Percentiles rank a stretch among this genome's conserved stretches.
Conservation (phyloP, 2,329 filamentous ascomycete species). For the Colletotrichum theobromicola region DNA sequence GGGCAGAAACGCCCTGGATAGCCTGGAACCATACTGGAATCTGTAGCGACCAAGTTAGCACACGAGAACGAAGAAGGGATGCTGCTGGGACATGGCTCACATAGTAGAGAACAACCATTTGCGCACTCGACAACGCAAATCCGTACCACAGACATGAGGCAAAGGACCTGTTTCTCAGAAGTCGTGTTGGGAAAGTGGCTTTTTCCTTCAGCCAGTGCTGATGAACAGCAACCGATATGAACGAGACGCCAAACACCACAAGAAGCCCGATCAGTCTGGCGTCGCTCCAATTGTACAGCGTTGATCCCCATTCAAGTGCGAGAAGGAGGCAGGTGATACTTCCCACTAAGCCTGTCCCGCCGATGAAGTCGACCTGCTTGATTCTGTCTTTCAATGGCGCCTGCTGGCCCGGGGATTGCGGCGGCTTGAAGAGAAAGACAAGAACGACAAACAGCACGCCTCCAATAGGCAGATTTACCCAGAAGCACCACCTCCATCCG, state of each 20-base stretch:
- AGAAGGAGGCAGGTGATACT: constrained; percentile 42
- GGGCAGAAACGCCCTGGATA: constrained; percentile 43
- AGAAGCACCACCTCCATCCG: constrained; percentile 55
- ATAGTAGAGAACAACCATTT: constrained; percentile 7
- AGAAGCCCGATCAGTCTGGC: not conserved
- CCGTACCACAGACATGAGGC: not conserved
- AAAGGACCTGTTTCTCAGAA: not conserved
- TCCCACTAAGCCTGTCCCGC: constrained; percentile 15
- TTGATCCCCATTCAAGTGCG: constrained; percentile 47
- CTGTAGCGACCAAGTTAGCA: constrained; percentile 7
- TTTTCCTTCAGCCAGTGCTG: not conserved
- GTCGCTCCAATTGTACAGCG: constrained; percentile 29
- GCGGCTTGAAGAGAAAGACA: constrained; percentile 44
- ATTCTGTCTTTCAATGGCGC: not conserved
- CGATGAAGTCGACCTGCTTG: constrained; percentile 27
- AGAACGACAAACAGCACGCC: constrained; percentile 51
- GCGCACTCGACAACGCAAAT: not conserved
- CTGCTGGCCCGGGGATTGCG: not conserved
- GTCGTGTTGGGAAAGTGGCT: not conserved
- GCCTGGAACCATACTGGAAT: constrained; percentile 52
- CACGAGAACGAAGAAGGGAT: not conserved
- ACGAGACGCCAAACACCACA: not conserved
- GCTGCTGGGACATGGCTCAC: not conserved
- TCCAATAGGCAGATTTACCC: constrained; percentile 62
- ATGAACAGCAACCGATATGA: not conserved